A percentile compares a stretch with the other conserved stretches of the same genome.
Conservation (phyloP, 2,329 filamentous ascomycete genomes). For the Pochonia chlamydosporia region DNA sequence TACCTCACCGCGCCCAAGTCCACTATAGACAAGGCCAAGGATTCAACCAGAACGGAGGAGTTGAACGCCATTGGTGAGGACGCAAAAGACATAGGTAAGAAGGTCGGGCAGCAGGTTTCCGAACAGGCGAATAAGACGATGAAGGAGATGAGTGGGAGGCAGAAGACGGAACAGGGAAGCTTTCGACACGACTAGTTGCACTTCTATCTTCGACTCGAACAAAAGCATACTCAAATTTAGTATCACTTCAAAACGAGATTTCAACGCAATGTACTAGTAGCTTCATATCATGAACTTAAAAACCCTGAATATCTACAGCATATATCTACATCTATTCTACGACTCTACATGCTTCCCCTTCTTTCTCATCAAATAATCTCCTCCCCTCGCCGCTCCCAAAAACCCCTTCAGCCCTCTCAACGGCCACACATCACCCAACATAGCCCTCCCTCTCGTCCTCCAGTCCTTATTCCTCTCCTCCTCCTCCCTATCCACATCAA, state of each 20-base stretch:
- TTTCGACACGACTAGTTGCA: constrained; percentile 26
- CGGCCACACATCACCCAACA: constrained; percentile 27
- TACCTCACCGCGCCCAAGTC: constrained; percentile 18
- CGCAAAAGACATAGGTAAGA: constrained; percentile 1
- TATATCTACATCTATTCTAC: not conserved
- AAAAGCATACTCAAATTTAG: too few relatives aligned
- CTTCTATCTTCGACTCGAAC: too few relatives aligned
- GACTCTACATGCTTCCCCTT: constrained; percentile 8
- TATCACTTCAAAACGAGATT: not conserved
- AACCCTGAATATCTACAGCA: not conserved
- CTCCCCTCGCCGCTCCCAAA: constrained; percentile 35
- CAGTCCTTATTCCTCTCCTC: constrained; percentile 26
- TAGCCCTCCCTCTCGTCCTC: constrained; percentile 22
- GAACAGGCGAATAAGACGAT: constrained; percentile 18
- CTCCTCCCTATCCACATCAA: constrained; percentile 32
- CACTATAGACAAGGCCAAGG: constrained; percentile 9
- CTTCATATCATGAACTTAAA: too few relatives aligned
- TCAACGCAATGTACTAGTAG: too few relatives aligned
- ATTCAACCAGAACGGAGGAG: constrained; percentile 3
- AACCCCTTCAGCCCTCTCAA: constrained; percentile 41
- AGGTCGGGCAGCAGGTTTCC: constrained; percentile 10
- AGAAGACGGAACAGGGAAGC: constrained; percentile 19
- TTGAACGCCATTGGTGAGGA: constrained; percentile 10
- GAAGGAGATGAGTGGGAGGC: constrained; percentile 25
- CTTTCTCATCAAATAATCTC: constrained; percentile 40